Percentiles rank a stretch among this genome's conserved stretches.
phyloP scores from a whole-genome alignment of 768 basidiomycete genomes.

The Kwoniella mangroviensis region DNA sequence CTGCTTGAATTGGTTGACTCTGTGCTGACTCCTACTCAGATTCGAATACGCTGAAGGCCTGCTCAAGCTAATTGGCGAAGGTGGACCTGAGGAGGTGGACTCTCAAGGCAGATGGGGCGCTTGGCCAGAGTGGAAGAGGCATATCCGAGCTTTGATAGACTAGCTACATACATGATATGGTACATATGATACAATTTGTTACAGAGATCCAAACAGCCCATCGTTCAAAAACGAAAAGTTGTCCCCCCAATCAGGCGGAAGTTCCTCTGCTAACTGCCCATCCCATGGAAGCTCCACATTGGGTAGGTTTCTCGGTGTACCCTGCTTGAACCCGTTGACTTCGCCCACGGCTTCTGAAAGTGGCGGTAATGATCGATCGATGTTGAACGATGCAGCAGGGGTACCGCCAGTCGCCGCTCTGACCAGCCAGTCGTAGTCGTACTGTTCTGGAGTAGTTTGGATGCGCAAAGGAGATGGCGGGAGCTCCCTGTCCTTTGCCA shows the following conservation, averaged over 20 bases:
- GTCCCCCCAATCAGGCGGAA: slow-evolving; percentile 9
- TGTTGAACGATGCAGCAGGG: background rate
- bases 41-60: slow-evolving; percentile 23
- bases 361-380: background rate
- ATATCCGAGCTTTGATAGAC: slow-evolving; percentile 27
- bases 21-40: slow-evolving; percentile 10
- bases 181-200: background rate
- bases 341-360: slow-evolving; percentile 4
- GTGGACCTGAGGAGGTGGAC: slow-evolving; percentile 23
- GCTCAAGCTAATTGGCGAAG: slow-evolving; percentile 28
- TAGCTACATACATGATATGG: slow-evolving; percentile 10
- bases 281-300: background rate
- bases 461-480: slow-evolving; percentile 3
- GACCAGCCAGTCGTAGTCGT: slow-evolving; percentile 19
- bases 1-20: background rate
- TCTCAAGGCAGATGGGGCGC: slow-evolving; percentile 18
- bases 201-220: slow-evolving; percentile 13
- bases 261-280: background rate
- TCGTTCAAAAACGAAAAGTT: slow-evolving; percentile 22
- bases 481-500: background rate
- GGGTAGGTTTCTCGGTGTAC: background rate
- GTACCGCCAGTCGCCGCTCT: slow-evolving; percentile 1
- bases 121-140: slow-evolving; percentile 29
- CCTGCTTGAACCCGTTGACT: background rate
- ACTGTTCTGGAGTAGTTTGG: slow-evolving; percentile 9